Evolutionary conservation across 1,139 yeast genomes (phyloP), one percentile per base, ranked within the genome.

Genomic region (Lodderomyces metapsilosis): DNA sequence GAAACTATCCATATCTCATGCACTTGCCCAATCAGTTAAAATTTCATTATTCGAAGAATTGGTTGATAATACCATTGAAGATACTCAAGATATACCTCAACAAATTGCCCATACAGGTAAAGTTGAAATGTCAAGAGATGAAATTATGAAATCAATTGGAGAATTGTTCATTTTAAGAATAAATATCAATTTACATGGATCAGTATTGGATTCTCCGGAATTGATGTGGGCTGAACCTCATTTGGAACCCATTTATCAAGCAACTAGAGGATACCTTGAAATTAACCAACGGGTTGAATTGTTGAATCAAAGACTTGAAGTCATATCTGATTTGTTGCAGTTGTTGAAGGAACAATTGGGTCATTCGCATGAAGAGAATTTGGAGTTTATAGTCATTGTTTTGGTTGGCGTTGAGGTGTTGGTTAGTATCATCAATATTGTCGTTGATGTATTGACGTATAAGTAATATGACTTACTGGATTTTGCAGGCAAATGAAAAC

Each of bases 141-240:
- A 89, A 53, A 91, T 91, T 43, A 91, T 92, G 97, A 91, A 89
- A 64, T 84, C 94, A 43, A 92, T 92, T 45, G 98, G 98, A 13
- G 98, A 92, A 60, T 74, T 92, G 48, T 92, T 92, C 61, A 92
- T 92, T 45, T 69, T 92, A 50, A 71, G 98, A 46, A 92, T 92
- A 45, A 88, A 86, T 61, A 88, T 89, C 51, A 92, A 92, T 57
- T 70, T 92, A 47, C 98, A 92, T 64, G 98, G 98, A 1, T 88
- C 97, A 2, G 94, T 92, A 17, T 68, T 92, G 48, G 98, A 92
- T 59, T 87, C 96, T 1, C 98, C 98, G 0, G 98, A 92, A 60
- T 78, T 92, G 44, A 89, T 92, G 96, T 92, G 98, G 98, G 83
- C 96, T 0, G 98, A 92, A 58, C 98, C 98, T 1, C 96, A 91